These are phyloP conservation scores for Aureobasidium sp. DNA, from an alignment of 2,329 filamentous ascomycete genomes.

Conservation along the genomic window DNA sequence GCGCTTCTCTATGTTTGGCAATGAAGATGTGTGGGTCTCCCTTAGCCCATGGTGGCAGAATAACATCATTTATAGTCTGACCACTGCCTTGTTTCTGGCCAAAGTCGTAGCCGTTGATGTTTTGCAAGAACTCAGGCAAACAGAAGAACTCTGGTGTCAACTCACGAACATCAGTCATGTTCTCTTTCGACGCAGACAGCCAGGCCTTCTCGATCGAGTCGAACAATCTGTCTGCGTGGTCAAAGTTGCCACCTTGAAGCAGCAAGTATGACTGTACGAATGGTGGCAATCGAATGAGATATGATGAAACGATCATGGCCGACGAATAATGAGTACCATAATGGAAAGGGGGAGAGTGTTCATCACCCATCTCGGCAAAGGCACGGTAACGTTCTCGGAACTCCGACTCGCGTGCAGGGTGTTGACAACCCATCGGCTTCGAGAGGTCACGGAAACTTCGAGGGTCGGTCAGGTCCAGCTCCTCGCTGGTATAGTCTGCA, in stretches of 20 bases:
- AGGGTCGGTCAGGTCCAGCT: slow-evolving; percentile 78
- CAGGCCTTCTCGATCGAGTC: slow-evolving; percentile 88
- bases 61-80: slow-evolving; percentile 73
- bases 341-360: slow-evolving; percentile 71
- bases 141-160: slow-evolving; percentile 97
- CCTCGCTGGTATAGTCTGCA: slow-evolving; percentile 90
- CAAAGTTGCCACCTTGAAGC: slow-evolving; percentile 90
- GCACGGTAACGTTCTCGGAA: slow-evolving; percentile 79
- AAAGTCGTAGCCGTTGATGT: slow-evolving; percentile 91
- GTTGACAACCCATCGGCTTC: slow-evolving; percentile 95
- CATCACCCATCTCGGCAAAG: slow-evolving; percentile 82
- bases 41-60: slow-evolving; percentile 93
- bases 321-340: slow-evolving; percentile 99
- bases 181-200: slow-evolving; percentile 80
- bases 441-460: slow-evolving; percentile 82
- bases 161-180: slow-evolving; percentile 90
- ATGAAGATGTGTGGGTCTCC: slow-evolving; percentile 94
- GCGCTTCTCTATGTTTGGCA: slow-evolving; percentile 85
- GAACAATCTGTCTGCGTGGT: slow-evolving; percentile 91
- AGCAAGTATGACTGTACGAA: slow-evolving; percentile 94
- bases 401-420: slow-evolving; percentile 62
- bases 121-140: slow-evolving; percentile 87
- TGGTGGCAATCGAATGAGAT: slow-evolving; percentile 86
- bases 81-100: slow-evolving; percentile 74
- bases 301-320: slow-evolving; percentile 96